These are phyloP conservation scores for Phytophthora pluvialis DNA, from an alignment of 352 stramenopile genomes.

Conservation along the genomic window DNA sequence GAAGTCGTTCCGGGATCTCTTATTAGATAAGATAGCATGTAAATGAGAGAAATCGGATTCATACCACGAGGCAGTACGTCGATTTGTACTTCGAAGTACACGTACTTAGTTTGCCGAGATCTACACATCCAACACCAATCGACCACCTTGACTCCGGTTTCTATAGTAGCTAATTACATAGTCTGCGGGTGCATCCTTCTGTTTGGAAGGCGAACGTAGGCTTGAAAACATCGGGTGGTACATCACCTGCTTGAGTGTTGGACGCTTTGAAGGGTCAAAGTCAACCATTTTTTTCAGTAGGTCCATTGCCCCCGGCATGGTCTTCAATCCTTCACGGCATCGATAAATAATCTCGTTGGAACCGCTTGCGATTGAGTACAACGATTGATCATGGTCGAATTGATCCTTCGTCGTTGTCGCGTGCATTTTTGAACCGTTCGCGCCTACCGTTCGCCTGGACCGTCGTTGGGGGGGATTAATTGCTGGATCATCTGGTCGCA, in stretches of 20 bases:
- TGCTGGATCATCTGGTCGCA: constrained; percentile 49
- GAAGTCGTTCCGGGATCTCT: constrained; percentile 12
- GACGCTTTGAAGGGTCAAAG: constrained; percentile 66
- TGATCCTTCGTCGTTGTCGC: constrained; percentile 35
- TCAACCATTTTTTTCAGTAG: constrained; percentile 61
- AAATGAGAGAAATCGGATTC: constrained; percentile 29
- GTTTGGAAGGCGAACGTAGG: constrained; percentile 28
- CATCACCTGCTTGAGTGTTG: constrained; percentile 74
- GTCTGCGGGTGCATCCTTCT: constrained; percentile 33
- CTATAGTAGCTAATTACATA: constrained; percentile 71
- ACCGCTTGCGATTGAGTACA: constrained; percentile 60
- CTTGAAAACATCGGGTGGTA: constrained; percentile 62
- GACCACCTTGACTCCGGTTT: constrained; percentile 10
- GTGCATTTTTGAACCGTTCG: constrained; percentile 12
- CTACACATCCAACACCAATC: constrained; percentile 54
- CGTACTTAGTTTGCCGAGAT: background rate
- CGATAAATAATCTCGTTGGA: constrained; percentile 56
- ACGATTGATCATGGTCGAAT: constrained; percentile 50
- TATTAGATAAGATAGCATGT: constrained; percentile 41
- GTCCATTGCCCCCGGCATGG: constrained; percentile 49
- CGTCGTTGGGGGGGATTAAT: constrained; percentile 21
- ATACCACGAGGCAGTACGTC: constrained; percentile 1
- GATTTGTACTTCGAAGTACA: background rate
- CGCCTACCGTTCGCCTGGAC: constrained; percentile 25
- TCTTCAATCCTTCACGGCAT: constrained; percentile 55